phyloP scores from a whole-genome alignment of 352 stramenopile species.

The Hyaloperonospora arabidopsidis region DNA sequence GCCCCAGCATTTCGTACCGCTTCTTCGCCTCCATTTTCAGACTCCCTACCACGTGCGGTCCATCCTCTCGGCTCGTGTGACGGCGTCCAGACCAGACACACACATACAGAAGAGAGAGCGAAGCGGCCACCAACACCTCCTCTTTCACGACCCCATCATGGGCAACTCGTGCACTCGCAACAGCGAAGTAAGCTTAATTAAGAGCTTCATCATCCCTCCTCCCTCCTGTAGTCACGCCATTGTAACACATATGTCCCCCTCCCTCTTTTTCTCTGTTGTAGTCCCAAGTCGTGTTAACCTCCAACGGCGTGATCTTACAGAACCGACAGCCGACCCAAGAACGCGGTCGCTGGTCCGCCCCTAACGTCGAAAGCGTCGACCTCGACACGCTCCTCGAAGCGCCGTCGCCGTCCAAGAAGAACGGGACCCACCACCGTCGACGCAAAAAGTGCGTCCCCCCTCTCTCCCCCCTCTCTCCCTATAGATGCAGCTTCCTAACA shows the following conservation, averaged over 20 bases:
- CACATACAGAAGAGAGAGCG: no score
- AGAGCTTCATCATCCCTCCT: no score
- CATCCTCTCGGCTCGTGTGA: conserved; percentile 1
- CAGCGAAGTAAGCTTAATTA: conserved; percentile 45
- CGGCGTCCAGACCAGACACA: neutral
- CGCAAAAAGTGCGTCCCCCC: conserved; percentile 48
- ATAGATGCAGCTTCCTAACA: neutral
- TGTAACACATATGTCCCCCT: neutral
- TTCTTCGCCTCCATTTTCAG: conserved; percentile 24
- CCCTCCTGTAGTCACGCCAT: no score
- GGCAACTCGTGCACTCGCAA: conserved; percentile 56
- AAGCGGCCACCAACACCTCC: no score
- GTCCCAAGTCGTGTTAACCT: conserved; percentile 61
- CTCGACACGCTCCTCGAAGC: conserved; percentile 74
- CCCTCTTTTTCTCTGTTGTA: conserved; percentile 12
- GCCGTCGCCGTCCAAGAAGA: conserved; percentile 41
- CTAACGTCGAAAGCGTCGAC: conserved; percentile 60
- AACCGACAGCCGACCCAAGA: conserved; percentile 31
- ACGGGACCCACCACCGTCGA: conserved; percentile 20
- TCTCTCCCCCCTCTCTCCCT: neutral
- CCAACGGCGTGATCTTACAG: conserved; percentile 36
- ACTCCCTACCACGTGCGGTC: conserved; percentile 16
- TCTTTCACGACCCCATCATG: no score
- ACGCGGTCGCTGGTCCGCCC: conserved; percentile 63
- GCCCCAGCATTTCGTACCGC: neutral